Base-by-base conservation (phyloP, 2,329 filamentous ascomycete genomes). In the Sporothrix brunneoviolacea region DNA sequence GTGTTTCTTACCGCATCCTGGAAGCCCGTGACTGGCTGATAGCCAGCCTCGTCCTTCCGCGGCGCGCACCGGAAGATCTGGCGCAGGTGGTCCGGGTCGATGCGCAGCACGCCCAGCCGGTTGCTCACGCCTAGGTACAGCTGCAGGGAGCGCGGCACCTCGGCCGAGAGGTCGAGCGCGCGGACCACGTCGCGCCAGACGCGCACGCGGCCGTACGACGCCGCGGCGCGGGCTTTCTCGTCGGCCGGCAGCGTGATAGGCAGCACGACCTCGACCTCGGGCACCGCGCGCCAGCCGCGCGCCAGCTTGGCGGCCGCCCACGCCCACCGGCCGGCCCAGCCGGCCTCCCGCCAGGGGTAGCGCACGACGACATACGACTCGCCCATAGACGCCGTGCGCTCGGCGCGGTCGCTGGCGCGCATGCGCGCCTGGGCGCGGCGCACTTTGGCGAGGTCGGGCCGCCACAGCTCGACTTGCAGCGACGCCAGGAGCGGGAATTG, bases 401-500 rank as follows among this genome's bases (percentile, higher is more conserved):
- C 54, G 21, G 52, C 52, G 6, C 35, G 32, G 40, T 53, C 46
- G 43, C 46, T 47, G 36, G 39, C 48, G 13, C 52, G 55, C 55
- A 57, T 57, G 28, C 52, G 28, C 4, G 28, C 36, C 39, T 49
- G 52, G 2, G 73, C 70, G 30, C 76, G 74, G 55, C 73, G 70
- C 51, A 68, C 65, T 64, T 79, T 79, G 61, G 62, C 70, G 42
- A 75, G 68, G 65, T 88, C 84, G 0, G 86, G 85, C 22, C 84
- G 66, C 84, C 84, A 91, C 40, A 84, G 70, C 59, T 83, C 79
- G 22, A 82, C 74, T 51, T 72, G 75, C 45, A 96, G 74, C 41
- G 82, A 83, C 8, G 88, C 83, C 46, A 97, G 74, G 37, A 75
- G 76, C 1, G 88, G 82, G 57, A 82, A 82, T 57, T 85, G 77